phyloP scores from a whole-genome alignment of 2,329 filamentous ascomycete species.

The Pseudopyrenochaeta lycopersici region DNA sequence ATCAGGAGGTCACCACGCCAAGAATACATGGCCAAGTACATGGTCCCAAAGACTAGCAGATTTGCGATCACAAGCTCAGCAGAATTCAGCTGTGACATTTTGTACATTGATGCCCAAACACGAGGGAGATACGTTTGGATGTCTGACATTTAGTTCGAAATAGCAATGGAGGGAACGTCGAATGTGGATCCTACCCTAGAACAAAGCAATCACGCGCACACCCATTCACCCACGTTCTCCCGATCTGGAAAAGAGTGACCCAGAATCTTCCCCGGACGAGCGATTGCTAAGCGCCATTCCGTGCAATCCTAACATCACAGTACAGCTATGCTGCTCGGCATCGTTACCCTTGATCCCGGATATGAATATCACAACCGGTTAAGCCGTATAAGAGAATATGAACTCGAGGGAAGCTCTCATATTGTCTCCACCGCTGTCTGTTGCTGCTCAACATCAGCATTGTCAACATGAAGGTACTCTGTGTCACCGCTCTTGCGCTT shows the following conservation, averaged over 20 bases:
- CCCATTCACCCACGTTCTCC: neutral
- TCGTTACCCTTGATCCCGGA: neutral
- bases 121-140: neutral
- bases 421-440: neutral
- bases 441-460: neutral
- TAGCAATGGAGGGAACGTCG: neutral
- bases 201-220: neutral
- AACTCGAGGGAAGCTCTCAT: neutral
- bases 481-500: constrained; percentile 16
- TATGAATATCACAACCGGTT: neutral
- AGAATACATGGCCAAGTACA: neutral
- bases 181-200: neutral
- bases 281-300: neutral
- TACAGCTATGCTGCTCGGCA: constrained; percentile 3
- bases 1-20: neutral
- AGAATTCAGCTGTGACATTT: neutral
- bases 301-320: neutral
- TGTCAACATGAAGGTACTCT: constrained; percentile 28
- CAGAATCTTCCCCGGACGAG: neutral
- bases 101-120: neutral
- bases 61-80: too few relatives aligned
- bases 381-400: constrained; percentile 4
- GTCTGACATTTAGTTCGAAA: neutral
- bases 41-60: neutral
- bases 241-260: neutral